Evolutionary conservation across 345 rosid species (phyloP), one percentile per base, ranked within the genome.

Genomic region (Punica granatum): DNA sequence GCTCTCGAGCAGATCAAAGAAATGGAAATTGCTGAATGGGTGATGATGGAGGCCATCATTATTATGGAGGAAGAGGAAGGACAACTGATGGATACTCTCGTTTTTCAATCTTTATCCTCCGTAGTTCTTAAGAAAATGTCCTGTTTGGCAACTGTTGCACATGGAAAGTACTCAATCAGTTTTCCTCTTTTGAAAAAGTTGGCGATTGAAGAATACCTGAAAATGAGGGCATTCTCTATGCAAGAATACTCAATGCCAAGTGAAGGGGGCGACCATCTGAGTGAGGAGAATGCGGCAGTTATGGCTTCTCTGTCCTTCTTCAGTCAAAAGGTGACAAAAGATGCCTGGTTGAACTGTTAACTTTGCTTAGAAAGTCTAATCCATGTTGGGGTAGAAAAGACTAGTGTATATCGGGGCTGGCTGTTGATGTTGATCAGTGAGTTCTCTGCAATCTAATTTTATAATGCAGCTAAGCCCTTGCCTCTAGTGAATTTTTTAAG

Each of bases 31-130:
- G 0, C 1, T 7, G 0, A 7, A 0, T 62, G 77, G 36, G n/a
- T 3, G 23, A 0, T 31, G 43, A 71, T 77, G 65, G 63, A 75
- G 68, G 39, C 64, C 59, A n/a, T 78, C 9, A 37, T 69, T 0
- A n/a, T n/a, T n/a, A 18, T 26, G 68, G 0, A 16, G 30, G 21
- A 66, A 21, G 73, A 36, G 7, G 33, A 14, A 36, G 23, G 1
- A 28, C 41, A 32, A 65, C 5, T 7, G 21, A 2, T 0, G 12
- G 5, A 15, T 21, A 37, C 23, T 28, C 58, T 78, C 30, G 26
- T 18, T 18, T 75, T 81, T 34, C 68, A 60, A 8, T 28, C 7
- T 1, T 3, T 75, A 30, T 59, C 35, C 33, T 7, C 13, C 4
- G 14, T 81, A 1, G 0, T 0, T n/a, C 70, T 77, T n/a, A 0